Evolutionary conservation across 2,329 filamentous ascomycete species (phyloP).

Genomic region (Colletotrichum siamense): DNA sequence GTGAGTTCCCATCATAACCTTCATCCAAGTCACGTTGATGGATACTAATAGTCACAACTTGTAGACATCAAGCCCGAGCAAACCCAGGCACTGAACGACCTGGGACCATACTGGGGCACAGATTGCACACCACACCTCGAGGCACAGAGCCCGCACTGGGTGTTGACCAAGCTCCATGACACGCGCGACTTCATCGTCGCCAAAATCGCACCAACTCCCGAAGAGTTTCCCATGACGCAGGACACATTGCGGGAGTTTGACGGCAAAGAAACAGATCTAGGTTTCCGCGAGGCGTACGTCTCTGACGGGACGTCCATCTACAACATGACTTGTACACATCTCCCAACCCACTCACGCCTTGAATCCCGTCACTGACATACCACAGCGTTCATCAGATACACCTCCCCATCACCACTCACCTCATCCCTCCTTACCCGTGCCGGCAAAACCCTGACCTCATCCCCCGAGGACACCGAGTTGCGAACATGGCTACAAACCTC

Average conservation of each 20-base stretch:
- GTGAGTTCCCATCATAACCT: too few relatives aligned
- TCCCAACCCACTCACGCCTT: too few relatives aligned
- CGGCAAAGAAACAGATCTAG: not conserved
- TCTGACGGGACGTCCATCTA: not conserved
- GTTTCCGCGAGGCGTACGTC: not conserved
- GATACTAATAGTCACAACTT: not conserved
- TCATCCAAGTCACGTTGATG: too few relatives aligned
- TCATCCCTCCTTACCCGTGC: not conserved
- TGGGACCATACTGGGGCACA: not conserved
- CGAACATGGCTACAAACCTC: not conserved
- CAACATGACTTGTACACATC: not conserved
- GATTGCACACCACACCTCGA: not conserved
- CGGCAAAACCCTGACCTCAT: not conserved
- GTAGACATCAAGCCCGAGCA: not conserved
- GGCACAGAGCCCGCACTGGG: not conserved
- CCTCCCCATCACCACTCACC: not conserved
- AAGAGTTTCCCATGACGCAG: not conserved
- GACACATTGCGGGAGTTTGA: fast-evolving
- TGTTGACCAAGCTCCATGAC: not conserved
- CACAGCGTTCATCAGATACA: not conserved
- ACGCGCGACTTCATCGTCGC: not conserved
- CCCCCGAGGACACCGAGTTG: not conserved
- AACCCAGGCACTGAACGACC: not conserved
- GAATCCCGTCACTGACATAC: not conserved
- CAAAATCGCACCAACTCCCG: not conserved